phyloP scores from a whole-genome alignment of 2,329 filamentous ascomycete species.

The Claviceps paspali region DNA sequence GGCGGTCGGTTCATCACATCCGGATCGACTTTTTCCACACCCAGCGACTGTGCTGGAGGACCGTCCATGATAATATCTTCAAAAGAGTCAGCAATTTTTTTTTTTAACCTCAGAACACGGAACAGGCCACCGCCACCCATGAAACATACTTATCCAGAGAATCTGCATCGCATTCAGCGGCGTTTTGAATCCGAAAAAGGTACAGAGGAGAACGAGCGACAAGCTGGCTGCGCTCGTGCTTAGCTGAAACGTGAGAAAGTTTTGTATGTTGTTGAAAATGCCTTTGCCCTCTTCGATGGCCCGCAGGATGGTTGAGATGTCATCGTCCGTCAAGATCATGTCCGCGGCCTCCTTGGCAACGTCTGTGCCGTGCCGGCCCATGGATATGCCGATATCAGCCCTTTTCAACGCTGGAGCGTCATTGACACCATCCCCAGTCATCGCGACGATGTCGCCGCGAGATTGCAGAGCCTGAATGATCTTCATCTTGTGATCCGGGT shows the following conservation, averaged over 20 bases:
- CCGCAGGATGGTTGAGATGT: conserved; percentile 80
- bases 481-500: conserved; percentile 95
- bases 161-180: conserved; percentile 99
- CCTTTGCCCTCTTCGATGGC: conserved; percentile 98
- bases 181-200: conserved; percentile 82
- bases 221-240: conserved; percentile 92
- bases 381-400: conserved; percentile 93
- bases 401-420: conserved; percentile 94
- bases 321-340: conserved; percentile 82
- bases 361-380: conserved; percentile 89
- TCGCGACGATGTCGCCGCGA: conserved; percentile 90
- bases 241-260: conserved; percentile 96
- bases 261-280: conserved; percentile 99
- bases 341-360: conserved; percentile 94
- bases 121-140: neutral
- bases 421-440: conserved; percentile 97
- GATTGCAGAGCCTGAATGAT: conserved; percentile 85
- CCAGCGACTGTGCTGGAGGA: conserved; percentile 88
- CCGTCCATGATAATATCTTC: conserved; percentile 99
- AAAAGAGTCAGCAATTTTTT: neutral
- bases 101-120: neutral
- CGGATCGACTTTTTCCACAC: conserved; percentile 86
- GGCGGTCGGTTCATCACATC: conserved; percentile 88
- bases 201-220: conserved; percentile 82
- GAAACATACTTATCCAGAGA: conserved; percentile 79